These are phyloP conservation scores for Pythium phragmitis DNA, from an alignment of 352 stramenopile genomes.

Conservation along the genomic window DNA sequence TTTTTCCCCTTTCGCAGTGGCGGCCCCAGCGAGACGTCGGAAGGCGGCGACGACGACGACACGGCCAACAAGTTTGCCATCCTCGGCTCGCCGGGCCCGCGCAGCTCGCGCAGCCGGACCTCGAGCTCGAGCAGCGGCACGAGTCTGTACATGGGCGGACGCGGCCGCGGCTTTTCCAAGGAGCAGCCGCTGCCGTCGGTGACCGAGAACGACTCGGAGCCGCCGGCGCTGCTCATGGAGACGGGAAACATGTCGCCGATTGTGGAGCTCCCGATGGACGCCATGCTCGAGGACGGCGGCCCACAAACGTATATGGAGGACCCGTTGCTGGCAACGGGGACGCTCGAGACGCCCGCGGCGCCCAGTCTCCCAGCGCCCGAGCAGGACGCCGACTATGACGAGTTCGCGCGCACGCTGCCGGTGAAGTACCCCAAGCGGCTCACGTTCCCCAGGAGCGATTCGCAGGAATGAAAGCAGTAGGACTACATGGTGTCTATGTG, in stretches of 20 bases:
- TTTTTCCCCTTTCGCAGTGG: conserved; percentile 26
- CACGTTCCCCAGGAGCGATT: conserved; percentile 8
- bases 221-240: conserved; percentile 19
- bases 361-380: conserved; percentile 5
- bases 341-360: not conserved
- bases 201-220: conserved; percentile 51
- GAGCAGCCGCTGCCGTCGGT: conserved; percentile 55
- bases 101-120: conserved; percentile 18
- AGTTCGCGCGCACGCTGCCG: conserved; percentile 13
- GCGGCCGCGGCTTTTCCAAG: conserved; percentile 31
- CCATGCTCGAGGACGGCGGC: conserved; percentile 45
- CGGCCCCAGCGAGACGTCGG: conserved; percentile 7
- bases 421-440: conserved; percentile 22
- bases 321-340: not conserved
- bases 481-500: too few relatives aligned
- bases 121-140: conserved; percentile 31
- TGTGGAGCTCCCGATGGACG: conserved; percentile 40
- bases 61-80: conserved; percentile 33
- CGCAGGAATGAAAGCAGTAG: not conserved
- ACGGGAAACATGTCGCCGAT: conserved; percentile 53
- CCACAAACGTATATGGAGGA: conserved; percentile 34
- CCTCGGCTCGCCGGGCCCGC: conserved; percentile 23
- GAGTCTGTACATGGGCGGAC: conserved; percentile 28
- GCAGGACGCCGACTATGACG: conserved; percentile 12
- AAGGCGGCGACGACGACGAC: conserved; percentile 21